phyloP scores from a whole-genome alignment of 2,329 filamentous ascomycete species.

The Penicillium hordei region DNA sequence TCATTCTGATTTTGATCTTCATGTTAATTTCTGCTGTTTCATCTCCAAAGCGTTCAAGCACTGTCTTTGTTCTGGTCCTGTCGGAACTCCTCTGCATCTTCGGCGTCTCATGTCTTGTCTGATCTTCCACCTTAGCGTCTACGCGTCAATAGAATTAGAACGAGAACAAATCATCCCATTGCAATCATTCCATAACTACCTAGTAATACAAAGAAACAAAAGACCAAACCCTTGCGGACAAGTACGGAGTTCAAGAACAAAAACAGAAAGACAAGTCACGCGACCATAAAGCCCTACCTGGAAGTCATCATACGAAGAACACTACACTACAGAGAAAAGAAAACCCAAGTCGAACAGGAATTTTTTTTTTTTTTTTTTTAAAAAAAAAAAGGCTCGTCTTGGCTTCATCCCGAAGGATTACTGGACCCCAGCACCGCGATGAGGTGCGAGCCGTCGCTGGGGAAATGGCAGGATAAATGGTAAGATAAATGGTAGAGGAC shows the following conservation, averaged over 20 bases:
- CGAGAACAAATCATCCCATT: neutral
- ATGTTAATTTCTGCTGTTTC: neutral
- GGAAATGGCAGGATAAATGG: neutral
- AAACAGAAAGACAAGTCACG: neutral
- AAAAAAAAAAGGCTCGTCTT: constrained; percentile 13
- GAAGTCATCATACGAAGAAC: neutral
- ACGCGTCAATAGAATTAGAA: constrained; percentile 6
- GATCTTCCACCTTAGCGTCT: neutral
- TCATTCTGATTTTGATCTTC: neutral
- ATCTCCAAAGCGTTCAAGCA: constrained; percentile 10
- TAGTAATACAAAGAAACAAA: neutral
- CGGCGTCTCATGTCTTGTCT: neutral
- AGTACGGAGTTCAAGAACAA: neutral
- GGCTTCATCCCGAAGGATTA: constrained; percentile 13
- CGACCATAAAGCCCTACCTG: neutral
- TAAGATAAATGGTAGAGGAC: neutral
- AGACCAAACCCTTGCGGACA: neutral
- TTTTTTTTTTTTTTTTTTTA: too few relatives aligned
- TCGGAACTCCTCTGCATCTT: neutral
- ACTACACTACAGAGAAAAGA: neutral
- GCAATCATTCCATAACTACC: neutral
- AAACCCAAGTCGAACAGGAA: neutral
- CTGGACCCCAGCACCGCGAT: constrained; percentile 16
- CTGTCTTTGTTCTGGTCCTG: neutral
- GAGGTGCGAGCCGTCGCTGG: constrained; percentile 14